phyloP scores from a whole-genome alignment of 2,329 filamentous ascomycete species.

The Monosporascus sp. region DNA sequence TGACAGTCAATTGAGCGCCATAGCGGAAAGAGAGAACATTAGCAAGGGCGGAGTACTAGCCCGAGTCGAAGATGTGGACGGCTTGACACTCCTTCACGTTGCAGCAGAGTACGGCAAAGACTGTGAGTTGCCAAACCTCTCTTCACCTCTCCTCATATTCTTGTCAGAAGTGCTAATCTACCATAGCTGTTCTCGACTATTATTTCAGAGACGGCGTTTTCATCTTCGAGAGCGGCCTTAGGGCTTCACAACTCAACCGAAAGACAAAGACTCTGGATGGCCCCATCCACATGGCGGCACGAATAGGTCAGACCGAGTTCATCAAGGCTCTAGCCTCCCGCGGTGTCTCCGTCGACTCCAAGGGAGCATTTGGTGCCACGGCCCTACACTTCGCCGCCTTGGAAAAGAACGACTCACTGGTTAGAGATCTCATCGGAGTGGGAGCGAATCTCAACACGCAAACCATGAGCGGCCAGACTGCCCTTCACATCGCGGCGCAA shows the following conservation, averaged over 20 bases:
- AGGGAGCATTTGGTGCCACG: neutral
- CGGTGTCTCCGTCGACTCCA: neutral
- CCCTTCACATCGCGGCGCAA: too few species aligned
- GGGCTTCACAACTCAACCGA: neutral
- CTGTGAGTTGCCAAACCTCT: neutral
- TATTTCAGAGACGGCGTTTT: neutral
- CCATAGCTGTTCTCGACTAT: neutral
- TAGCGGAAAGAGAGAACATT: neutral
- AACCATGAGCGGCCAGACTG: too few species aligned
- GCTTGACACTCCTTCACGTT: neutral
- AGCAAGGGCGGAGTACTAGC: neutral
- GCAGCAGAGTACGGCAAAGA: neutral
- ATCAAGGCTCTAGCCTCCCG: neutral
- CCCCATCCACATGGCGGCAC: neutral
- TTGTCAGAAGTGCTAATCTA: neutral
- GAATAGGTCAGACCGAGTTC: neutral
- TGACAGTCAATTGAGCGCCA: neutral
- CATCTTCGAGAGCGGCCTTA: neutral
- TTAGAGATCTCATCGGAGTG: too few species aligned
- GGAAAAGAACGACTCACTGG: neutral
- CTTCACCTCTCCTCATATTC: too few species aligned
- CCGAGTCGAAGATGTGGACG: neutral
- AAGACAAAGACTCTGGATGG: neutral
- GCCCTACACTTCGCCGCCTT: neutral
- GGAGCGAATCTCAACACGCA: too few species aligned